A percentile compares a stretch with the other conserved stretches of the same genome.
Conservation (phyloP, 805 yeast species). For the Metschnikowia lunata region DNA sequence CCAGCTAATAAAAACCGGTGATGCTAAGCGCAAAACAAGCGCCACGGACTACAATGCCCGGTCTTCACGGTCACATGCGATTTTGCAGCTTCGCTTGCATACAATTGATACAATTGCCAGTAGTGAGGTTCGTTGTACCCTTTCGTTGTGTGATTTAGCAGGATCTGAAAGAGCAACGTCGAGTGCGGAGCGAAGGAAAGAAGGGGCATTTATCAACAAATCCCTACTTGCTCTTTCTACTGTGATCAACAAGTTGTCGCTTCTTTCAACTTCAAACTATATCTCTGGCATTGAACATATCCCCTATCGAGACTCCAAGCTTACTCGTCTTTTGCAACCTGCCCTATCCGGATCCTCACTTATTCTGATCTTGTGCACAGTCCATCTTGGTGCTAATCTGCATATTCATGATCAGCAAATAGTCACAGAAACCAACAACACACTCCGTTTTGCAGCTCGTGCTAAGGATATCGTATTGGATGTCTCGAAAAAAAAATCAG, state of each 20-base stretch:
- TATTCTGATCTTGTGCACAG: constrained; percentile 82
- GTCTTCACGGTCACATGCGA: constrained; percentile 89
- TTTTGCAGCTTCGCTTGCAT: constrained; percentile 62
- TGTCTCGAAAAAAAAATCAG: constrained; percentile 48
- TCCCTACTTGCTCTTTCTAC: constrained; percentile 87
- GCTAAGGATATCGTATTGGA: constrained; percentile 80
- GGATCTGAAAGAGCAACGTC: constrained; percentile 84
- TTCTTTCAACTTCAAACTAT: constrained; percentile 19
- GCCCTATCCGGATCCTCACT: constrained; percentile 84
- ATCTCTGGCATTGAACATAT: constrained; percentile 51
- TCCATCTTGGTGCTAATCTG: constrained; percentile 51
- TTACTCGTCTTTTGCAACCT: constrained; percentile 86
- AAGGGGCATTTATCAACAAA: constrained; percentile 90
- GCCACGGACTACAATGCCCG: constrained; percentile 87
- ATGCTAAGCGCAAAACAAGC: constrained; percentile 69
- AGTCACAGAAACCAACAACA: constrained; percentile 76
- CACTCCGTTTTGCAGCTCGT: constrained; percentile 86
- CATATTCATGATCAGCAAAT: constrained; percentile 34
- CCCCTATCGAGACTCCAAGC: constrained; percentile 90
- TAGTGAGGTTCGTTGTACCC: constrained; percentile 47
- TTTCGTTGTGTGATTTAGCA: constrained; percentile 90
- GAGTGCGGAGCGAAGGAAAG: constrained; percentile 78
- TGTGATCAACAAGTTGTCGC: constrained; percentile 78
- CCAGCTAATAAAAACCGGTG: constrained; percentile 61
- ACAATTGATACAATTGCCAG: constrained; percentile 39